Conservation (phyloP, 225 moss, liverwort and hornwort species). For the Antitrichia curtipendula region DNA sequence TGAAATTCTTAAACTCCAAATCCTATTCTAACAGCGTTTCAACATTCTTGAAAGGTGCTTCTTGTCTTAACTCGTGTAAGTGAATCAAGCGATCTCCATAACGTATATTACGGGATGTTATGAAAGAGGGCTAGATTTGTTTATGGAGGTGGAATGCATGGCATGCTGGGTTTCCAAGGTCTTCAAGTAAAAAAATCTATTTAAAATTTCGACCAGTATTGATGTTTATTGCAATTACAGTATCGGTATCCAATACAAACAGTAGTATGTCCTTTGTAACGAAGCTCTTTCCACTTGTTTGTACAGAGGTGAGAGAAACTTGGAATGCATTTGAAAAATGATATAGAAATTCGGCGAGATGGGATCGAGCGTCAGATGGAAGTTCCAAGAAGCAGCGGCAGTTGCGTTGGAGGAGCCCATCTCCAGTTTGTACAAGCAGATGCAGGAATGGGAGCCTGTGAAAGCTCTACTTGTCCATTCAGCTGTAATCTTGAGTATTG, state of each 20-base stretch:
- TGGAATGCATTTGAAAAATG: neutral
- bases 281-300: neutral
- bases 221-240: neutral
- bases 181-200: neutral
- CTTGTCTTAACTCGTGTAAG: neutral
- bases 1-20: neutral
- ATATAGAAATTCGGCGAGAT: neutral
- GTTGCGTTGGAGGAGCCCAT: conserved; percentile 46
- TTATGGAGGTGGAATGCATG: neutral
- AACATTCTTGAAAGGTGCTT: neutral
- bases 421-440: conserved; percentile 49
- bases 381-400: conserved; percentile 38
- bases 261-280: neutral
- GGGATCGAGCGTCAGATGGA: conserved; percentile 58
- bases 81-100: neutral
- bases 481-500: conserved; percentile 41
- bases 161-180: neutral
- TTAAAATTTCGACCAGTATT: neutral
- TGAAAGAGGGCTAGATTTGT: neutral
- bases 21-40: neutral
- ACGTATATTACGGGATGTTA: neutral
- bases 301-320: neutral
- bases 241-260: neutral
- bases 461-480: conserved; percentile 40
- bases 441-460: conserved; percentile 59